Evolutionary conservation across 139 green algal species (phyloP).

Genomic region (Micromonas commoda): DNA sequence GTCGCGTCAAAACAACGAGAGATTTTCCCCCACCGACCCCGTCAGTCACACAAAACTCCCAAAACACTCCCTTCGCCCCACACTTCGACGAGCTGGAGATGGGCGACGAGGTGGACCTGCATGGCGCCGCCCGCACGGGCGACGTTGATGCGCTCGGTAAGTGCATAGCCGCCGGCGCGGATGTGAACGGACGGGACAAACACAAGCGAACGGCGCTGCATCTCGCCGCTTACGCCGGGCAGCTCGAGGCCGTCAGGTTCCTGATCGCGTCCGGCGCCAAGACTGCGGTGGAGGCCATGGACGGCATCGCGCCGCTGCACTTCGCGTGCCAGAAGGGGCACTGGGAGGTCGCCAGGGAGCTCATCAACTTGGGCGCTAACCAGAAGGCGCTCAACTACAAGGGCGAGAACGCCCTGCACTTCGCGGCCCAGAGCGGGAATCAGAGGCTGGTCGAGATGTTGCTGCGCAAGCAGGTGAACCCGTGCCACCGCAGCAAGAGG

Average conservation of each 20-base stretch:
- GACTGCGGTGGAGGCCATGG: neutral
- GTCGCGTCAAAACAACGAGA: neutral
- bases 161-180: neutral
- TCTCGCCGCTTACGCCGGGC: neutral
- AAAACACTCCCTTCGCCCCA: too few relatives aligned
- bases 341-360: neutral
- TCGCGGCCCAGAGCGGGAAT: neutral
- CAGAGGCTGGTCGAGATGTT: neutral
- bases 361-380: constrained; percentile 7
- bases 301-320: constrained; percentile 9
- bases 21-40: neutral
- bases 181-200: neutral
- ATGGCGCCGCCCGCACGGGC: neutral
- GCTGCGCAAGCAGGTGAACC: neutral
- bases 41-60: neutral
- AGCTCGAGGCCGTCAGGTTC: neutral
- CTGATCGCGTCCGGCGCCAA: neutral
- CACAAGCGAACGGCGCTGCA: constrained; percentile 12
- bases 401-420: constrained; percentile 20
- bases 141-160: neutral
- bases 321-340: constrained; percentile 16
- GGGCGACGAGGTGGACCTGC: neutral
- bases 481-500: neutral
- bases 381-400: constrained; percentile 7
- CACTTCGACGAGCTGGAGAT: neutral